phyloP scores from a whole-genome alignment of 139 green algal genomes.

The Coelastrella sp. region DNA sequence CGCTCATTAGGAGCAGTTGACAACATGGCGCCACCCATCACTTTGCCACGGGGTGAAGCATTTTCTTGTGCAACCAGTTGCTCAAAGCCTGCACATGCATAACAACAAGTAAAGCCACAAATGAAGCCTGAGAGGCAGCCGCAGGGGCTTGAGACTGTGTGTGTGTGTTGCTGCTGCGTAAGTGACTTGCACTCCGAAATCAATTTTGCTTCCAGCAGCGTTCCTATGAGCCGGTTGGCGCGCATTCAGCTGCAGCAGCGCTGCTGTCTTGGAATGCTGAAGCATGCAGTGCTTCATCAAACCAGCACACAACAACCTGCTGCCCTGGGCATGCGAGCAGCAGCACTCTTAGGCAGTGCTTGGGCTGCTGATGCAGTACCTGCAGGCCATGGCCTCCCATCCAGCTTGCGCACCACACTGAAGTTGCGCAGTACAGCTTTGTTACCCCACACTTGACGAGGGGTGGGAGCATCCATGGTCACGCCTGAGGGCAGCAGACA shows the following conservation, averaged over 20 bases:
- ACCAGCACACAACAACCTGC: too few relatives aligned
- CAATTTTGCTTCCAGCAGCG: too few relatives aligned
- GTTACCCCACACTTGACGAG: conserved; percentile 76
- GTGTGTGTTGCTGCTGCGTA: too few relatives aligned
- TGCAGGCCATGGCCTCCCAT: conserved; percentile 80
- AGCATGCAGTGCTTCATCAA: too few relatives aligned
- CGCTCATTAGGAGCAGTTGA: conserved; percentile 80
- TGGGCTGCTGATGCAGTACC: conserved; percentile 40
- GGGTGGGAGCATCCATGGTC: conserved; percentile 69
- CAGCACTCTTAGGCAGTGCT: too few relatives aligned
- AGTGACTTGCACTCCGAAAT: too few relatives aligned
- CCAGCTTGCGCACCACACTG: conserved; percentile 84
- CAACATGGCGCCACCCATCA: conserved; percentile 81
- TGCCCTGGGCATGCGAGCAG: too few relatives aligned
- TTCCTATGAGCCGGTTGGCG: too few relatives aligned
- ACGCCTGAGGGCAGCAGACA: conserved; percentile 54
- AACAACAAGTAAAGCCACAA: background rate
- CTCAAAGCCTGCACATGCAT: conserved; percentile 82
- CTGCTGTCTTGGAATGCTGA: too few relatives aligned
- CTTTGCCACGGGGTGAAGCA: conserved; percentile 61
- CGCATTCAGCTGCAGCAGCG: too few relatives aligned
- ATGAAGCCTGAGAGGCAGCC: background rate
- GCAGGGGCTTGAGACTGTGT: background rate
- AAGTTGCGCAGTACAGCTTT: conserved; percentile 83
- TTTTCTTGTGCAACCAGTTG: conserved; percentile 74